A percentile compares a stretch with the other conserved stretches of the same genome.
phyloP scores from a whole-genome alignment of 768 basidiomycete species.

The Lentinula edodes region DNA sequence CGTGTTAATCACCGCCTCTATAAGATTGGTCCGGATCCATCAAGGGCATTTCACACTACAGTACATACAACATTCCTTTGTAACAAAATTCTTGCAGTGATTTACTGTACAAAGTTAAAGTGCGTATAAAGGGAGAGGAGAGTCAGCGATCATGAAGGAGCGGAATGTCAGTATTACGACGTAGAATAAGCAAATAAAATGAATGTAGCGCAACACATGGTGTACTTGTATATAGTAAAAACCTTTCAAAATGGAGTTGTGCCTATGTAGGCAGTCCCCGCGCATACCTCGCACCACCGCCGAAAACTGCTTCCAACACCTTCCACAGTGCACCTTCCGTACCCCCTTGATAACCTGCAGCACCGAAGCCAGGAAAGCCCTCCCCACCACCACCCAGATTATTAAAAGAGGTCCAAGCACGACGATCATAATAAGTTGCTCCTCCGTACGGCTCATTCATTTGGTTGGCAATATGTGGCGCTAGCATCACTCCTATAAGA shows the following conservation, averaged over 20 bases:
- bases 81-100: not conserved
- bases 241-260: not conserved
- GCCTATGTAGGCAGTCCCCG: conserved; percentile 72
- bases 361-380: conserved; percentile 39
- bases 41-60: not conserved
- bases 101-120: not conserved
- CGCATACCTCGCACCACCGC: conserved; percentile 70
- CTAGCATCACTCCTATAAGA: conserved; percentile 53
- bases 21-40: no score
- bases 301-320: conserved; percentile 65
- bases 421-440: conserved; percentile 68
- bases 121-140: not conserved
- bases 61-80: not conserved
- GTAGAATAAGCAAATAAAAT: not conserved
- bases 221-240: not conserved
- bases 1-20: not conserved
- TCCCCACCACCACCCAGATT: conserved; percentile 56
- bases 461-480: conserved; percentile 55
- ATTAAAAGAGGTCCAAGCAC: conserved; percentile 78
- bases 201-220: not conserved
- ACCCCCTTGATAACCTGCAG: conserved; percentile 6
- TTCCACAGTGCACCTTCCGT: conserved; percentile 56
- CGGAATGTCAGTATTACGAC: not conserved
- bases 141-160: not conserved
- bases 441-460: conserved; percentile 52